These are phyloP conservation scores for Fusarium nematophilum DNA, from an alignment of 2,329 filamentous ascomycete genomes.

Conservation along the genomic window DNA sequence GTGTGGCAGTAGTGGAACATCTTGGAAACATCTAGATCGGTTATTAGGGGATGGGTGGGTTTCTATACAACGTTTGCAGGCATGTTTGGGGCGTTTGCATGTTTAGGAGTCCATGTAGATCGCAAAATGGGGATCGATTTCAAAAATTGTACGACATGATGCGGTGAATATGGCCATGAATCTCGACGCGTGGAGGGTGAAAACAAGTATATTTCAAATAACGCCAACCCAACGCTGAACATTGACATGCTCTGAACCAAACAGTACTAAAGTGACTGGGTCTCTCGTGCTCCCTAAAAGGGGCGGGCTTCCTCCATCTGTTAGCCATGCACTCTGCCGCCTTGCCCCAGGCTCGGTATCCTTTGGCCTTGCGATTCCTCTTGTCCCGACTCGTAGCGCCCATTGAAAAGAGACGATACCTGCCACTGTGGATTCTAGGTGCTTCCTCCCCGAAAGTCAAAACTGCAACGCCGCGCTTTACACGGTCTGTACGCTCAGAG, in stretches of 20 bases:
- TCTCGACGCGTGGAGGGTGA: too few species aligned
- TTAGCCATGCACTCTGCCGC: too few species aligned
- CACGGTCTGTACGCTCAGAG: conserved; percentile 56
- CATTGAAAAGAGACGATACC: too few species aligned
- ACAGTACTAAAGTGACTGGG: conserved; percentile 3
- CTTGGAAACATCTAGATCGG: conserved; percentile 28
- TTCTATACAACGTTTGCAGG: conserved; percentile 43
- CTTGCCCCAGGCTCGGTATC: too few species aligned
- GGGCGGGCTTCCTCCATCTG: too few species aligned
- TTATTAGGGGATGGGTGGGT: conserved; percentile 9
- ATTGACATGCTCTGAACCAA: neutral
- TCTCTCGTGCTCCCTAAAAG: too few species aligned
- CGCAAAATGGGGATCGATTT: conserved; percentile 36
- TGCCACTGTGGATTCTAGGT: too few species aligned
- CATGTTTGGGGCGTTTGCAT: conserved; percentile 50
- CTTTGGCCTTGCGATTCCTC: too few species aligned
- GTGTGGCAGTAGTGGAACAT: conserved; percentile 83
- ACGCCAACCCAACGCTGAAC: conserved; percentile 34
- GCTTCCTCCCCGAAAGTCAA: too few species aligned
- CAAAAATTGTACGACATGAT: conserved; percentile 28
- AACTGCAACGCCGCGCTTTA: too few species aligned
- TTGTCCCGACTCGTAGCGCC: conserved; percentile 7
- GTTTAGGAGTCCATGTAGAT: conserved; percentile 48
- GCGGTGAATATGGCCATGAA: conserved; percentile 9
- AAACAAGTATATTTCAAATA: conserved; percentile 32